Evolutionary conservation across 345 rosid genomes (phyloP), one percentile per base, ranked within the genome.

Genomic region (Draba incana): DNA sequence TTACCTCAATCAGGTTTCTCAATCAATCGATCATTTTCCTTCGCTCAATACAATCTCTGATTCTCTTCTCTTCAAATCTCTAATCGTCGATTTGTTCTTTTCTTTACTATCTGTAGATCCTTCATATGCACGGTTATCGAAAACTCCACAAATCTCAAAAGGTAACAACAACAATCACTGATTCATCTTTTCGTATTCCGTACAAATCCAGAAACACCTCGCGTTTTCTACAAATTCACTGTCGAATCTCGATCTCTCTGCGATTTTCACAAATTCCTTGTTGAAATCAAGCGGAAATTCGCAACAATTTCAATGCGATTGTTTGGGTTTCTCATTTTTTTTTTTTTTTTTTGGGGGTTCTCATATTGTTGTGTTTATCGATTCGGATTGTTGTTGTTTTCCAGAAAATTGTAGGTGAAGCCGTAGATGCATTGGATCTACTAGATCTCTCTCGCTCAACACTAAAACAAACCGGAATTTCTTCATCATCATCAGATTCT

Each of bases 381-480:
- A 39, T n/a, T 57, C 8, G 57, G 66, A 0, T n/a, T n/a, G n/a
- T 15, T 63, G n/a, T n/a, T n/a, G n/a, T 51, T 63, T 28, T 28
- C 46, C 69, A 75, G 78, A 75, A 30, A 67, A 54, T 10, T 45
- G 45, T 75, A 45, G 64, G 64, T 12, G 64, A 39, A 52, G 74
- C 69, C 2, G 69, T 75, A 2, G 52, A 55, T 1, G 35, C 78
- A 55, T 4, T 75, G n/a, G 64, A 54, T 28, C 74, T 75, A n/a
- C 2, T 68, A 7, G 69, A 75, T 67, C 74, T 57, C 12, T 75
- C 45, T 46, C 78, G 78, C 11, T 75, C 78, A 6, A 68, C 78
- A 44, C 69, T 75, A 47, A 68, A 61, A 16, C 64, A 68, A 53
- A 53, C 2, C 52, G 11, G 1, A 12, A 11, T 20, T 14, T 28